Evolutionary conservation across 1,284 basidiomycete genomes (phyloP).

Genomic region (Takashimella tepidaria): DNA sequence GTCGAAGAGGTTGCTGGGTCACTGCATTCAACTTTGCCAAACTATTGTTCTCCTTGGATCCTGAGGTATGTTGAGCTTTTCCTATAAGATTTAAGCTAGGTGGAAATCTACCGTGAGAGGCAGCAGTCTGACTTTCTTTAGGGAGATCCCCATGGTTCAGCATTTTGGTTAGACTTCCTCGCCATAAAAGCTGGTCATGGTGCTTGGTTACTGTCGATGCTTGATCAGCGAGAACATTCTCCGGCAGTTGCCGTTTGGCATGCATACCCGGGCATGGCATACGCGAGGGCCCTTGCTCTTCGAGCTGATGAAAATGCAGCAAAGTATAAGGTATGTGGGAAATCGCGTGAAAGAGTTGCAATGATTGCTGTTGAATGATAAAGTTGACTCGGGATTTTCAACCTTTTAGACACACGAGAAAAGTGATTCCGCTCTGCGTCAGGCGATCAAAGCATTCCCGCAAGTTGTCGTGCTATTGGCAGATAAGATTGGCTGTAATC

Average conservation of each 20-base stretch:
- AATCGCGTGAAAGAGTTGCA: too few relatives aligned
- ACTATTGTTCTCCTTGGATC: constrained; percentile 73
- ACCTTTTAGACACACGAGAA: constrained; percentile 54
- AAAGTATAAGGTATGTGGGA: constrained; percentile 48
- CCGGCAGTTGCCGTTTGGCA: constrained; percentile 48
- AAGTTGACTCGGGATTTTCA: background rate
- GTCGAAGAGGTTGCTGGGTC: constrained; percentile 76
- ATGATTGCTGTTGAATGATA: background rate
- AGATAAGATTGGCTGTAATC: constrained; percentile 68
- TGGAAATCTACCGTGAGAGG: too few relatives aligned
- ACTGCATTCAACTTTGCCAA: constrained; percentile 85
- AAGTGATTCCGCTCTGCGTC: constrained; percentile 62
- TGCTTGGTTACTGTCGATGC: constrained; percentile 70
- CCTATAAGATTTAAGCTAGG: too few relatives aligned
- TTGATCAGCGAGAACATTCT: constrained; percentile 46
- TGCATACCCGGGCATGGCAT: constrained; percentile 76
- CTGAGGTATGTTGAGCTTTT: constrained; percentile 49
- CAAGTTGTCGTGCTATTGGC: constrained; percentile 71
- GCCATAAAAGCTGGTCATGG: constrained; percentile 72
- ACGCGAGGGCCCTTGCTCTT: constrained; percentile 67
- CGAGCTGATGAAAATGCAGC: constrained; percentile 56
- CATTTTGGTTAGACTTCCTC: constrained; percentile 78
- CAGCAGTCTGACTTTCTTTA: constrained; percentile 5
- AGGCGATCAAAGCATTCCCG: constrained; percentile 72
- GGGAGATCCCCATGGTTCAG: constrained; percentile 75